phyloP scores from a whole-genome alignment of 2,329 filamentous ascomycete species.

The Acarospora socialis region DNA sequence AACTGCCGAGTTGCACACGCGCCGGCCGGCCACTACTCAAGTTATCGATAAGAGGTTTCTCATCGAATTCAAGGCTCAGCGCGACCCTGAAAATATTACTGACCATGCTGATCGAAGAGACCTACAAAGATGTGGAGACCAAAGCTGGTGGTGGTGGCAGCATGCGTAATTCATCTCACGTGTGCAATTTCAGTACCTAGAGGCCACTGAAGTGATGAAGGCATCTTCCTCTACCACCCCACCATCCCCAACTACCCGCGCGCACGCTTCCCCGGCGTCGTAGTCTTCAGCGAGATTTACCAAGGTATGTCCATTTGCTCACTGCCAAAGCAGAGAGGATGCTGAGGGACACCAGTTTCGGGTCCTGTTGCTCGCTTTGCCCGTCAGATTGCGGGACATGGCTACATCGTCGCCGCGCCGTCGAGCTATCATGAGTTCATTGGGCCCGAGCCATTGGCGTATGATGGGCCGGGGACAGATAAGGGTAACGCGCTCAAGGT shows the following conservation, averaged over 20 bases:
- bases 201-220: no score
- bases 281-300: constrained; percentile 88
- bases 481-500: constrained; percentile 78
- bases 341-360: constrained; percentile 51
- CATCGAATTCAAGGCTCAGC: no score
- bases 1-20: no score
- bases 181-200: no score
- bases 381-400: constrained; percentile 79
- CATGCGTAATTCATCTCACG: constrained; percentile 21
- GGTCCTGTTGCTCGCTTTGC: constrained; percentile 82
- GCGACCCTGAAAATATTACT: no score
- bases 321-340: no score
- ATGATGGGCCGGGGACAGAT: constrained; percentile 79
- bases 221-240: constrained; percentile 81
- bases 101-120: constrained; percentile 25
- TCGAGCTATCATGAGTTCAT: constrained; percentile 91
- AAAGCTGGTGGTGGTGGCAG: constrained; percentile 23
- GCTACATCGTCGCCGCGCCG: constrained; percentile 83
- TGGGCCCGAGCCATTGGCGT: constrained; percentile 66
- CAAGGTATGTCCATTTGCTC: constrained; percentile 63
- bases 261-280: constrained; percentile 77
- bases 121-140: constrained; percentile 24
- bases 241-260: constrained; percentile 73
- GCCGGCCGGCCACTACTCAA: no score
- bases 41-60: no score